phyloP scores from a whole-genome alignment of 805 yeast species.

The Lachancea mirantina region DNA sequence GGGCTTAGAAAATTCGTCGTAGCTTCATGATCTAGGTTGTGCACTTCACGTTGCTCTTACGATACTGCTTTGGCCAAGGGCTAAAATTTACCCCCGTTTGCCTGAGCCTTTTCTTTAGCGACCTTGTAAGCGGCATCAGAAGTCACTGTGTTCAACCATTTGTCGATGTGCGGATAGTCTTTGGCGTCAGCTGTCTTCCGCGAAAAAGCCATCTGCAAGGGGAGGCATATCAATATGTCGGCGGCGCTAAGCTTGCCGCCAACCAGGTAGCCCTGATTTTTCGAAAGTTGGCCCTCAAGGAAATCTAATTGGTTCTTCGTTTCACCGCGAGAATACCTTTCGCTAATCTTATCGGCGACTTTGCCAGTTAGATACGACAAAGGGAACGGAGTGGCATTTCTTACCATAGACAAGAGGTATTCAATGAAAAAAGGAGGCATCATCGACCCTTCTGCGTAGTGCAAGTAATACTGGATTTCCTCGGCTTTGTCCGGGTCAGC shows the following conservation, averaged over 20 bases:
- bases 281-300: constrained; percentile 36
- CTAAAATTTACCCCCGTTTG: constrained; percentile 11
- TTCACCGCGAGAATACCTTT: constrained; percentile 44
- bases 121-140: constrained; percentile 12
- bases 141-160: constrained; percentile 18
- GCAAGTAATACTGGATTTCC: constrained; percentile 43
- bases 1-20: too few relatives aligned
- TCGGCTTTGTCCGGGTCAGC: constrained; percentile 35
- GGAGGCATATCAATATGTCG: constrained; percentile 48
- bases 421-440: constrained; percentile 41
- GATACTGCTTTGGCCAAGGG: too few relatives aligned
- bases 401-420: constrained; percentile 33
- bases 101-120: constrained; percentile 14
- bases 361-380: constrained; percentile 37
- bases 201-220: constrained; percentile 25
- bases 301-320: constrained; percentile 34
- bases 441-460: constrained; percentile 57
- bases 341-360: constrained; percentile 41
- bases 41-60: too few relatives aligned
- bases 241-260: constrained; percentile 48
- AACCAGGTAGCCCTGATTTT: constrained; percentile 38
- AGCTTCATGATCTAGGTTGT: too few relatives aligned
- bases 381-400: constrained; percentile 41
- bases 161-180: constrained; percentile 21
- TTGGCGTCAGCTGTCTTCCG: constrained; percentile 13